Conservation (phyloP, 176 grass and related monocot genomes). For the Poa annua region DNA sequence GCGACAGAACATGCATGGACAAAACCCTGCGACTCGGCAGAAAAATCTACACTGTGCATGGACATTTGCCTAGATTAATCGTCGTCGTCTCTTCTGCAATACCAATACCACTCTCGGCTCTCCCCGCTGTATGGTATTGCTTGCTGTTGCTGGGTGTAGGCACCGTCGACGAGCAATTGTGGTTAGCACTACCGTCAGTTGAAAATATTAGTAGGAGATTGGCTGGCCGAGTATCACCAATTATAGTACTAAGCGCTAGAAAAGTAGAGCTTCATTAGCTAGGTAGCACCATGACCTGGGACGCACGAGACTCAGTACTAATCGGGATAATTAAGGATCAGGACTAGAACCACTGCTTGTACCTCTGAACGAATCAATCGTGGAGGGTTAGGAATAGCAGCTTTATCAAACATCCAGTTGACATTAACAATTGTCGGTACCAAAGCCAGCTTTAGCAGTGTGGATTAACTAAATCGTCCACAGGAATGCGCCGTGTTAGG, state of each 20-base stretch:
- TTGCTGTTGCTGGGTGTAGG: too few species aligned
- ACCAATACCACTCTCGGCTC: slow-evolving; percentile 12
- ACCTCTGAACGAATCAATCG: background rate
- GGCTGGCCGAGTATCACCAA: background rate
- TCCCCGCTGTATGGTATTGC: background rate
- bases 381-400: background rate
- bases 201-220: background rate
- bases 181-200: too few species aligned
- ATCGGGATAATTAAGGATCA: background rate
- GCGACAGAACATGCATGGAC: background rate
- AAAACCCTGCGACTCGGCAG: background rate
- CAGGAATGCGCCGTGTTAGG: too few species aligned
- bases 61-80: background rate
- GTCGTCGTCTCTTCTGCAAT: background rate
- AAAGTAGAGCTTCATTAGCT: background rate
- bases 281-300: slow-evolving; percentile 14
- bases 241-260: background rate
- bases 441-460: background rate
- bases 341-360: background rate
- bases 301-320: too few species aligned
- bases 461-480: background rate
- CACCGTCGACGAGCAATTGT: too few species aligned
- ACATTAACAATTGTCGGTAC: background rate
- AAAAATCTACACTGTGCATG: background rate
- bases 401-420: background rate